Percentiles rank a stretch among this genome's conserved stretches.
Conservation (phyloP, 148 eudicot species). For the Rhododendron griersonianum region DNA sequence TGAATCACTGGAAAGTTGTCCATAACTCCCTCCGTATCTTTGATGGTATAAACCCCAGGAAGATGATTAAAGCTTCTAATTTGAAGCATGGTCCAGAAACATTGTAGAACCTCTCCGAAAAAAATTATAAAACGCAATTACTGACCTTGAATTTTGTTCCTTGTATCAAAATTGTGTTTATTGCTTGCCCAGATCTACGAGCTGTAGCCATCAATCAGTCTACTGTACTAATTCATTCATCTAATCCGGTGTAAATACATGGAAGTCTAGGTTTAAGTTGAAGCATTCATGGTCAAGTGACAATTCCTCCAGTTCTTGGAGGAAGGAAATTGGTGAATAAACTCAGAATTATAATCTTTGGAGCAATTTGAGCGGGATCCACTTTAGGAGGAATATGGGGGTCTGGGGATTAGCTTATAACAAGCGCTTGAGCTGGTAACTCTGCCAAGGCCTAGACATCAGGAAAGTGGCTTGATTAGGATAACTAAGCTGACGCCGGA, state of each 20-base stretch:
- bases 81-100: neutral
- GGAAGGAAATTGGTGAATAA: neutral
- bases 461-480: neutral
- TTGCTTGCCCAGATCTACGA: neutral
- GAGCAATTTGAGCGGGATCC: neutral
- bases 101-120: neutral
- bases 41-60: neutral
- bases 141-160: neutral
- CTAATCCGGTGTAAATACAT: neutral
- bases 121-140: neutral
- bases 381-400: neutral
- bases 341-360: neutral
- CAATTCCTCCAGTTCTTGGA: neutral
- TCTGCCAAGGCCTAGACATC: neutral
- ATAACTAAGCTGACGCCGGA: neutral
- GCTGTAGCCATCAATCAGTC: neutral
- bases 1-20: neutral
- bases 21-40: neutral
- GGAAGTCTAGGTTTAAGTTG: neutral
- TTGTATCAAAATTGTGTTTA: neutral
- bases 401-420: neutral
- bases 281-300: neutral
- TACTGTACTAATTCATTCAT: neutral
- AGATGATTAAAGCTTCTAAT: neutral
- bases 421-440: neutral